phyloP scores from a whole-genome alignment of 441 rosid species.

The Sinapis alba region DNA sequence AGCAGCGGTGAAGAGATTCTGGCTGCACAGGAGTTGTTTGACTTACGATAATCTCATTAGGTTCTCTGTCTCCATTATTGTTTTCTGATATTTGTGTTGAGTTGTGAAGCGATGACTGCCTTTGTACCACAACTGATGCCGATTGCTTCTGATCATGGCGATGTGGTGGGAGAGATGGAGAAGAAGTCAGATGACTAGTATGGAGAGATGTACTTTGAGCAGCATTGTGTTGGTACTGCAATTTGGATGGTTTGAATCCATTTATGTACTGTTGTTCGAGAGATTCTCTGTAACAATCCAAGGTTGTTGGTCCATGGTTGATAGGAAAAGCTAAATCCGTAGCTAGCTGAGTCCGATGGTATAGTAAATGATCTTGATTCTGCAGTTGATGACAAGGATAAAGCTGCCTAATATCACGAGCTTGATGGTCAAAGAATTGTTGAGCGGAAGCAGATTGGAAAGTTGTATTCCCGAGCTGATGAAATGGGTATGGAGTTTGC shows the following conservation, averaged over 20 bases:
- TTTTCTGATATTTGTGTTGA: slow-evolving; percentile 4
- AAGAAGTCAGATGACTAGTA: not conserved
- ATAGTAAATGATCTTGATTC: not conserved
- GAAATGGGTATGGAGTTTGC: not conserved
- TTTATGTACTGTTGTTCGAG: not conserved
- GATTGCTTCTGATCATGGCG: not conserved
- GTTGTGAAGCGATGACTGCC: slow-evolving; percentile 3
- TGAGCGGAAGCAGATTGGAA: not conserved
- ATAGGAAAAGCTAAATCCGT: not conserved
- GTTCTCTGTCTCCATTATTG: slow-evolving; percentile 20
- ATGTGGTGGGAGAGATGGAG: slow-evolving; percentile 10
- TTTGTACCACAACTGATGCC: slow-evolving; percentile 12
- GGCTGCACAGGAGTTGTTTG: slow-evolving; percentile 51
- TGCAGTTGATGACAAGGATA: not conserved
- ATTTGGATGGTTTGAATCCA: slow-evolving; percentile 17
- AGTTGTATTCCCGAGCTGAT: not conserved
- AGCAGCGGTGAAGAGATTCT: not conserved
- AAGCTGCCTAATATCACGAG: not conserved
- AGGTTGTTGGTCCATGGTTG: slow-evolving; percentile 1
- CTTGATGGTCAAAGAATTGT: not conserved
- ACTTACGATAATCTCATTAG: slow-evolving; percentile 56
- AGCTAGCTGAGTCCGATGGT: not conserved
- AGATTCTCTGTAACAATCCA: not conserved
- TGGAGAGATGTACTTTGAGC: not conserved
- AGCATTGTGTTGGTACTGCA: not conserved